A percentile compares a stretch with the other conserved stretches of the same genome.
These are phyloP conservation scores for Trametes pubescens DNA, from an alignment of 1,284 basidiomycete genomes.

Conservation along the genomic window DNA sequence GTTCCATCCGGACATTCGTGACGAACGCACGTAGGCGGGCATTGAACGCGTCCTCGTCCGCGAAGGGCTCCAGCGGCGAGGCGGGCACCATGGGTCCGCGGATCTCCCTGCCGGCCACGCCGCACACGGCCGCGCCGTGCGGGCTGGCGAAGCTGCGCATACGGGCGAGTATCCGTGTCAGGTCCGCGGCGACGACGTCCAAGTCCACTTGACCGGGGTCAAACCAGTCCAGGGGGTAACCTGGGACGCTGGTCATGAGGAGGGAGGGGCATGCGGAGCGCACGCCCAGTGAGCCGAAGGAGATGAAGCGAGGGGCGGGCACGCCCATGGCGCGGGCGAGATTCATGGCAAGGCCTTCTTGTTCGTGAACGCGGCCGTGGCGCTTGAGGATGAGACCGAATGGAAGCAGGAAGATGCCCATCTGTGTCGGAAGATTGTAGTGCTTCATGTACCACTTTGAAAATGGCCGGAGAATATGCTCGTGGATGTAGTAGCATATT, in stretches of 20 bases:
- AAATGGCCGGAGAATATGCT: constrained; percentile 14
- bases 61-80: constrained; percentile 6
- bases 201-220: constrained; percentile 10
- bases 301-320: constrained; percentile 29
- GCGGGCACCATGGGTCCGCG: constrained; percentile 15
- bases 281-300: constrained; percentile 19
- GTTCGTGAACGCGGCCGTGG: constrained; percentile 19
- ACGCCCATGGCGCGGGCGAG: constrained; percentile 29
- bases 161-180: constrained; percentile 9
- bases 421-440: neutral
- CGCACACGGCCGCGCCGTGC: constrained; percentile 22
- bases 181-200: constrained; percentile 17
- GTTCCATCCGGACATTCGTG: neutral
- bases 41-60: constrained; percentile 22
- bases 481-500: constrained; percentile 22
- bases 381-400: constrained; percentile 22
- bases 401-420: constrained; percentile 9
- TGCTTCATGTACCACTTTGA: neutral
- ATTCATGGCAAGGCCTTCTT: constrained; percentile 30
- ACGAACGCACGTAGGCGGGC: constrained; percentile 5
- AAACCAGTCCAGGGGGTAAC: constrained; percentile 9
- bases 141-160: constrained; percentile 29
- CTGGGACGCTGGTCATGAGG: constrained; percentile 28
- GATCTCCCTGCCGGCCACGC: constrained; percentile 20
- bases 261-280: constrained; percentile 18